Conservation (phyloP, 345 rosid genomes). For the Eutrema heterophyllum region DNA sequence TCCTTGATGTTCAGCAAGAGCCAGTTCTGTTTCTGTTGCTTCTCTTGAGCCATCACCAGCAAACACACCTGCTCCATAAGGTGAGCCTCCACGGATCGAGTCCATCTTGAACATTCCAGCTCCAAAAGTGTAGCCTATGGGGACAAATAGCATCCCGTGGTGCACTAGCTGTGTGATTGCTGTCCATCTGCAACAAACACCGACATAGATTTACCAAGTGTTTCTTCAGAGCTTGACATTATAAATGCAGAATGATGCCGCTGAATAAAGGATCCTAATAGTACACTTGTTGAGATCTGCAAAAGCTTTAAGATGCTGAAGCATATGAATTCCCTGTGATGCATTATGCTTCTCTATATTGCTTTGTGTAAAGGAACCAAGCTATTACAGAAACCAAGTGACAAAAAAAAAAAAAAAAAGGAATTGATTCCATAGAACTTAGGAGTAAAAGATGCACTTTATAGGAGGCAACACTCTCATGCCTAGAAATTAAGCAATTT, state of each 20-base stretch:
- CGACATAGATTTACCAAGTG: neutral
- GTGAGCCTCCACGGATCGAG: slow-evolving; percentile 66
- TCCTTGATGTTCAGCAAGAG: slow-evolving; percentile 79
- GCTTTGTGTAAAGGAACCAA: neutral
- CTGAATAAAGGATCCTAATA: neutral
- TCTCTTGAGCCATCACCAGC: slow-evolving; percentile 78
- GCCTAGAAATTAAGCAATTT: neutral
- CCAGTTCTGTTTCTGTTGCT: slow-evolving; percentile 61
- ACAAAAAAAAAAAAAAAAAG: neutral
- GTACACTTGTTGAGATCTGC: neutral
- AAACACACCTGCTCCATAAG: slow-evolving; percentile 64
- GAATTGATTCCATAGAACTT: neutral
- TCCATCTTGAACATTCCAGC: slow-evolving; percentile 84
- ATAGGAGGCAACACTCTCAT: neutral
- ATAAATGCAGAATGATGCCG: neutral
- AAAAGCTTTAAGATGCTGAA: neutral
- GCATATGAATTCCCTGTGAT: neutral
- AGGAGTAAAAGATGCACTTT: neutral
- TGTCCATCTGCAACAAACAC: slow-evolving; percentile 51
- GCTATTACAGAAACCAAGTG: neutral
- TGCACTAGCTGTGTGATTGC: slow-evolving; percentile 74
- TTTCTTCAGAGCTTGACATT: neutral
- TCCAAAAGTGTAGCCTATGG: slow-evolving; percentile 78
- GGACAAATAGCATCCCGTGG: slow-evolving; percentile 86
- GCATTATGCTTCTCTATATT: neutral